Percentiles rank a stretch among this genome's conserved stretches.
Evolutionary conservation across 176 grass and related monocot species (phyloP).

Genomic region (Aechmea fasciata): DNA sequence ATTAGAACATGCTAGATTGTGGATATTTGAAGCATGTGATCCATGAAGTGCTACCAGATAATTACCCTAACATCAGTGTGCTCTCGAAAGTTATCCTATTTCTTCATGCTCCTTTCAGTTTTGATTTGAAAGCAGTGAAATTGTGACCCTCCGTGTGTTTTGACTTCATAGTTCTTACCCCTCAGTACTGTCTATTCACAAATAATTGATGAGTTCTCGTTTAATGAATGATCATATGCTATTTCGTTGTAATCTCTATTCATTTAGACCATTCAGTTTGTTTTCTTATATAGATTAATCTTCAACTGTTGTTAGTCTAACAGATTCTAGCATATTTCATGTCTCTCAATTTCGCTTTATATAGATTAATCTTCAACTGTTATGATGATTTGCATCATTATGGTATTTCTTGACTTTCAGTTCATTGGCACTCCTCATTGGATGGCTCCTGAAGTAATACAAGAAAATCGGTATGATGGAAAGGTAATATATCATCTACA

Average conservation of each 20-base stretch:
- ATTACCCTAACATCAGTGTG: too few species aligned
- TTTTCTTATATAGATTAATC: not conserved
- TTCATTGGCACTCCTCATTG: conserved; percentile 99
- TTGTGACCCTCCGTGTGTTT: too few species aligned
- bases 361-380: not conserved
- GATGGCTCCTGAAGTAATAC: conserved; percentile 99
- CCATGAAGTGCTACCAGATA: too few species aligned
- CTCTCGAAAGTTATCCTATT: too few species aligned
- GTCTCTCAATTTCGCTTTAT: too few species aligned
- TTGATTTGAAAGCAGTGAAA: too few species aligned
- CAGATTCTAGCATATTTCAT: too few species aligned
- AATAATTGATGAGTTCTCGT: not conserved
- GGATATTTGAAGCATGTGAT: not conserved
- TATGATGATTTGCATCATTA: not conserved
- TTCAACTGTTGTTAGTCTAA: not conserved
- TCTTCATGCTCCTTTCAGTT: too few species aligned
- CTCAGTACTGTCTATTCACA: too few species aligned
- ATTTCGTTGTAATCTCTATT: not conserved
- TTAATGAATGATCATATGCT: not conserved
- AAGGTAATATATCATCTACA: conserved; percentile 40
- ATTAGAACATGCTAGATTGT: conserved; percentile 1
- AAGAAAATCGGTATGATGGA: conserved; percentile 99
- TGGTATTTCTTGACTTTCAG: conserved; percentile 41
- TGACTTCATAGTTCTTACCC: not conserved
- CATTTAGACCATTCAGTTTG: too few species aligned